Evolutionary conservation across 2,329 filamentous ascomycete genomes (phyloP), one percentile per base, ranked within the genome.

Genomic region (Kalmusia sp.): DNA sequence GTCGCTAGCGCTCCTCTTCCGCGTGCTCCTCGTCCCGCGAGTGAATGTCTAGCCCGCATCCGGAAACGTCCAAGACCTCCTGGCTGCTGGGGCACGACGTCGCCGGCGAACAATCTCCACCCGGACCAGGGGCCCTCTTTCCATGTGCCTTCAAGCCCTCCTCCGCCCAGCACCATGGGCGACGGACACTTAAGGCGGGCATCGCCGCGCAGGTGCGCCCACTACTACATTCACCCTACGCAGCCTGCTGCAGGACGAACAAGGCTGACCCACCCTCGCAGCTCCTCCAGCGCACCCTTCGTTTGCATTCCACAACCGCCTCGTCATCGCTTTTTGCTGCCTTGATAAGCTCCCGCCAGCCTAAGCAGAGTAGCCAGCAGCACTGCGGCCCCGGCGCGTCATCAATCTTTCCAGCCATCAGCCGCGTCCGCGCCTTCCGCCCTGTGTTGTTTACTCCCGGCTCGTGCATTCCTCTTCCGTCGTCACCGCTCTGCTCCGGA

Each of bases 251-350:
- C 50, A 54, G 46, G 37, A 12, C 12, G 17, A 46, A 60, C 64
- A 67, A 68, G 59, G 57, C 65, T 66, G 65, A 66, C 61, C 58
- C 62, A n/a, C n/a, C n/a, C n/a, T n/a, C n/a, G n/a, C n/a, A n/a
- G n/a, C n/a, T n/a, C n/a, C n/a, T n/a, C n/a, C n/a, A n/a, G n/a
- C n/a, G n/a, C n/a, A n/a, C n/a, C 51, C 63, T 47, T 44, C 43
- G 37, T 38, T 48, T 56, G 57, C 57, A 53, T 40, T 54, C 21
- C 25, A 39, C 48, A 45, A 35, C 35, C 38, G 52, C 55, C 49
- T 52, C 50, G 48, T 54, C 40, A 35, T 45, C 21, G 5, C 33
- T 31, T 11, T 46, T 14, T 31, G 33, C 22, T 27, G n/a, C 34
- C 17, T 30, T 33, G 17, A 46, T 14, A 50, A 44, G 35, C 37